Base-by-base conservation (phyloP, 106 monocot species). In the Dendrobium officinale region DNA sequence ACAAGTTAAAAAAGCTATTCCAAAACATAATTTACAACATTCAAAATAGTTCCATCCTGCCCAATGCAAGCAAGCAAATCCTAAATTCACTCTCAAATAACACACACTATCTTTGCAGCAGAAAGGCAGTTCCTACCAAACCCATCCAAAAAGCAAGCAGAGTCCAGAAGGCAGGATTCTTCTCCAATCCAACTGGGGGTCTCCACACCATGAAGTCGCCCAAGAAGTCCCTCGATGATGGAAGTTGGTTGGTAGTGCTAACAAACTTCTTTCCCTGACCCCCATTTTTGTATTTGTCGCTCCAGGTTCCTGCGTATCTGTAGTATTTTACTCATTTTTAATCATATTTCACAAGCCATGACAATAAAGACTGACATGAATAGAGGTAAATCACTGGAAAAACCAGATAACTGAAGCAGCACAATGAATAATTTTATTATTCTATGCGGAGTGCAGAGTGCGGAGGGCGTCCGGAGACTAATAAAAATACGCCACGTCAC, bases 251-350 rank as follows among this genome's bases (percentile, higher is more conserved):
- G 33, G 75, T 51, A 16, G 75, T 67, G 4, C 83, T 86, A 10
- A 78, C 73, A 44, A 37, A 68, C 64, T 84, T 92, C 75, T 73
- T 85, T 77, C 78, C 82, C 77, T 79, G 85, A 55, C 92, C 89
- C 16, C 51, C 82, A 17, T 96, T 86, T 72, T 98, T 98, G 89
- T 86, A 84, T 77, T 98, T 98, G 86, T 91, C 97, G 48, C 85
- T 94, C 97, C 97, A 98, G 73, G 92, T 84, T 61, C 82, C 94
- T 1, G 97, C 97, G 83, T 98, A 98, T 66, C 97, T 98, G 75
- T 1, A 75, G 79, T 77, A 54, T 37, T 37, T 37, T 37, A 48
- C 47, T 33, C 31, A 66, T 59, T 41, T 37, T 9, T n/a, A 64
- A 42, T 64, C 15, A 72, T 19, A 27, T 11, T 41, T 26, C 24